Percentiles rank a stretch among this genome's conserved stretches.
Conservation (phyloP, 2,329 filamentous ascomycete species). For the Hypoxylon sp. region DNA sequence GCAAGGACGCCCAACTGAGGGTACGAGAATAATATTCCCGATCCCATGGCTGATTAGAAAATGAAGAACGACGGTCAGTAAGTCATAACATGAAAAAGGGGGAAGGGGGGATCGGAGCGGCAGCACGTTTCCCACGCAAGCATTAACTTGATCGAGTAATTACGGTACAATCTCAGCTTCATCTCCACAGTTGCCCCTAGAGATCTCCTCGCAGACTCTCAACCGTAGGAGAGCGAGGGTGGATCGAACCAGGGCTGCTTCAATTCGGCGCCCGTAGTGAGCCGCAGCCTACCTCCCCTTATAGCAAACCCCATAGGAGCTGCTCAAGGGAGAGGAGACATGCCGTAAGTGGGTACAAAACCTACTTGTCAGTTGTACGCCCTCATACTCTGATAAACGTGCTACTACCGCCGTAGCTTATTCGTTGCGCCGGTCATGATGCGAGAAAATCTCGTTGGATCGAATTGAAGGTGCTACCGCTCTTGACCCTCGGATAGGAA, state of each 20-base stretch:
- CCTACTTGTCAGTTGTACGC: constrained; percentile 53
- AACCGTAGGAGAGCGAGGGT: constrained; percentile 56
- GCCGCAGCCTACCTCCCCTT: constrained; percentile 63
- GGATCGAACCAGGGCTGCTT: constrained; percentile 61
- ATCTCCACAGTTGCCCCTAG: constrained; percentile 55
- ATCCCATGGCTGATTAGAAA: constrained; percentile 77
- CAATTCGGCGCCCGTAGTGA: constrained; percentile 89
- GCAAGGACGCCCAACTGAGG: constrained; percentile 83
- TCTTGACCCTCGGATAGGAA: constrained; percentile 61
- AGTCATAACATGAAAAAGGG: constrained; percentile 43
- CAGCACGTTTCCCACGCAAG: constrained; percentile 98
- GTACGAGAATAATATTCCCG: constrained; percentile 85
- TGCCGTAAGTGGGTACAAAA: constrained; percentile 61
- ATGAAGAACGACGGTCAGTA: constrained; percentile 60
- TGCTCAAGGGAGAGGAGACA: constrained; percentile 41
- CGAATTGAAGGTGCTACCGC: constrained; percentile 67
- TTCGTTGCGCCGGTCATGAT: constrained; percentile 11
- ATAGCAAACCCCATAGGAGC: constrained; percentile 15
- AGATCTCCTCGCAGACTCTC: constrained; percentile 54
- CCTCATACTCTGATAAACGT: constrained; percentile 43
- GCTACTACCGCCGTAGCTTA: constrained; percentile 5
- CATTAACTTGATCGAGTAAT: constrained; percentile 99
- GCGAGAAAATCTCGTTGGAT: constrained; percentile 8
- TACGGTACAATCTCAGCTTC: constrained; percentile 96
- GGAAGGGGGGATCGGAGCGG: constrained; percentile 72